These are phyloP conservation scores for Bidens hawaiensis DNA, from an alignment of 140 eudicot species.

Conservation along the genomic window DNA sequence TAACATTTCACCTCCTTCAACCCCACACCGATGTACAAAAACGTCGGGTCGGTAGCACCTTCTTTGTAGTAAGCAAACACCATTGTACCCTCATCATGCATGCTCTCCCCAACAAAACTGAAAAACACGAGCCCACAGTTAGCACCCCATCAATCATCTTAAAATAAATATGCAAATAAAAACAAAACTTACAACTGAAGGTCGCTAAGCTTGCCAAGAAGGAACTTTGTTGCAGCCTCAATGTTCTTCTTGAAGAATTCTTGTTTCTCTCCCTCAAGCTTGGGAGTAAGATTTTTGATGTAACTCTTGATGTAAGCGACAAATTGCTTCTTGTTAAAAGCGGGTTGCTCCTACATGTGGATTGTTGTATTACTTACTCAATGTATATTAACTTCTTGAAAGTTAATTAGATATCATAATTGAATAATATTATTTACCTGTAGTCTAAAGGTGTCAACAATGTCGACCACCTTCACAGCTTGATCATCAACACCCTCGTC, in stretches of 20 bases:
- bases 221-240: constrained; percentile 46
- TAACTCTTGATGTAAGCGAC: constrained; percentile 53
- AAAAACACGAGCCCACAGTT: constrained; percentile 3
- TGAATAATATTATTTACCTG: constrained; percentile 27
- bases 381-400: not conserved
- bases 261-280: constrained; percentile 42
- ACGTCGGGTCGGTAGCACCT: constrained; percentile 54
- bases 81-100: constrained; percentile 42
- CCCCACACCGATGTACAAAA: constrained; percentile 50
- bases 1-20: constrained; percentile 57
- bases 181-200: constrained; percentile 48
- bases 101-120: constrained; percentile 64
- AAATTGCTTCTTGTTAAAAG: constrained; percentile 68
- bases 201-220: constrained; percentile 46
- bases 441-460: constrained; percentile 69
- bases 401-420: not conserved
- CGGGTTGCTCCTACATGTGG: constrained; percentile 51
- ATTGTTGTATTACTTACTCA: not conserved
- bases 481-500: constrained; percentile 75
- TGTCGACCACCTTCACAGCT: constrained; percentile 60
- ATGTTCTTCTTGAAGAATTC: constrained; percentile 43
- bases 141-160: not conserved
- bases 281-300: constrained; percentile 41
- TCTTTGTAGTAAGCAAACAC: constrained; percentile 66
- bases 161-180: not conserved